phyloP scores from a whole-genome alignment of 2,329 filamentous ascomycete genomes.

The Leptoxyphium fumago region DNA sequence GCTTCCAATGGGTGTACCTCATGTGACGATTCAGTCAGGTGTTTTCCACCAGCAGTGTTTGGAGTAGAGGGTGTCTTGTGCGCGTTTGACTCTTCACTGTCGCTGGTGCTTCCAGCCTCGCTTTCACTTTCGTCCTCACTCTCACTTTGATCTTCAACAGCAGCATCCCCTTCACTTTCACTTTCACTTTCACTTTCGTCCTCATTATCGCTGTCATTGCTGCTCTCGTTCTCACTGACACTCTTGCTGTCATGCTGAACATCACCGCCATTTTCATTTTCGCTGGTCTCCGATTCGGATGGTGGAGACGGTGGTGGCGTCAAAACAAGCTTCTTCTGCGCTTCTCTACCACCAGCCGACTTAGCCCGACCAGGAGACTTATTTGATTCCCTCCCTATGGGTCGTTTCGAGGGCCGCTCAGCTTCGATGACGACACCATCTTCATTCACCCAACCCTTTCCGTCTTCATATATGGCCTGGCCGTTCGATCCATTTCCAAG shows the following conservation, averaged over 20 bases:
- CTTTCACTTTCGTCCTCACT: constrained; percentile 7
- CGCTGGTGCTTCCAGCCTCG: background rate
- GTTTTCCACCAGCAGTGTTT: background rate
- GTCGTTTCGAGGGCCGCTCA: constrained; percentile 17
- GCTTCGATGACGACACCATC: constrained; percentile 61
- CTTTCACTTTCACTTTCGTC: too few relatives aligned
- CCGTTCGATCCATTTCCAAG: constrained; percentile 27
- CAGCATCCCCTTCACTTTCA: background rate
- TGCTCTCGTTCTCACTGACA: background rate
- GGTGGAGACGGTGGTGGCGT: background rate
- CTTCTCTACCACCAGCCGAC: background rate
- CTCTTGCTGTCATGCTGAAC: constrained; percentile 3
- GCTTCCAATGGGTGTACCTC: constrained; percentile 76
- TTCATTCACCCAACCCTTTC: constrained; percentile 76
- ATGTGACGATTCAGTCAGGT: constrained; percentile 1
- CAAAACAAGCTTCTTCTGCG: background rate
- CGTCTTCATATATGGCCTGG: constrained; percentile 59
- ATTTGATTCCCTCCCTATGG: constrained; percentile 10
- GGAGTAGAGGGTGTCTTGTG: background rate
- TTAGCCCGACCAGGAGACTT: background rate
- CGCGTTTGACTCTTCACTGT: background rate
- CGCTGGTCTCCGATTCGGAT: background rate
- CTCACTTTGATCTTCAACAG: constrained; percentile 1
- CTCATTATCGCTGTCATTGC: background rate
- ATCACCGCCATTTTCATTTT: constrained; percentile 4